Percentiles rank a stretch among this genome's conserved stretches.
phyloP scores from a whole-genome alignment of 139 green algal genomes.

The Limnomonas spitsbergensis region DNA sequence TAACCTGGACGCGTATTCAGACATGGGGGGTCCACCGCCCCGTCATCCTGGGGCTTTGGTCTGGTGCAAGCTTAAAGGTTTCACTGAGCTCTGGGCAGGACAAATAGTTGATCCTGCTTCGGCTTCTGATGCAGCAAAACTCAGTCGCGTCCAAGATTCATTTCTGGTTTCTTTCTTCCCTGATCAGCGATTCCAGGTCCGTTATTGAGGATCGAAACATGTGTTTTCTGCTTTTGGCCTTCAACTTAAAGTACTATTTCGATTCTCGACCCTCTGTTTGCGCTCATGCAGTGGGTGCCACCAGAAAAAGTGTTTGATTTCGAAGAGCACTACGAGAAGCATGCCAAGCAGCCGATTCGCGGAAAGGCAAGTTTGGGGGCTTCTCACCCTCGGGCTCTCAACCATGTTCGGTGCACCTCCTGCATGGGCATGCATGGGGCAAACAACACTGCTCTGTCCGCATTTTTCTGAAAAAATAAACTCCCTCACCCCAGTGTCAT shows the following conservation, averaged over 20 bases:
- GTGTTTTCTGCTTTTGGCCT: not conserved
- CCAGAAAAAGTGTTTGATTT: constrained; percentile 18
- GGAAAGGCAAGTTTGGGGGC: constrained; percentile 6
- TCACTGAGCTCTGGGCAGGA: constrained; percentile 8
- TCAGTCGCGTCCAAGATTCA: not conserved
- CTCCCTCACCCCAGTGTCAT: no score
- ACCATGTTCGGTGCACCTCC: no score
- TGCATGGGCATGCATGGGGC: no score
- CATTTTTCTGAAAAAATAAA: no score
- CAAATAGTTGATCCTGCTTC: constrained; percentile 3
- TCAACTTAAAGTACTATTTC: not conserved
- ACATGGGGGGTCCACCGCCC: not conserved
- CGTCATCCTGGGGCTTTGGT: constrained; percentile 13
- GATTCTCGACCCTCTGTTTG: not conserved
- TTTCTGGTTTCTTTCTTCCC: constrained; percentile 13
- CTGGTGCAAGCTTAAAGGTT: constrained; percentile 16
- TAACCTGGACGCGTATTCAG: not conserved
- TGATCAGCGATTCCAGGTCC: not conserved
- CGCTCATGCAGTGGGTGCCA: not conserved
- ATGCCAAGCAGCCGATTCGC: not conserved
- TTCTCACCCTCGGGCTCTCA: no score
- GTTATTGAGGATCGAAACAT: no score
- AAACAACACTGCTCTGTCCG: no score
- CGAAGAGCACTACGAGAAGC: constrained; percentile 13
- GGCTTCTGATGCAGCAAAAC: not conserved